These are phyloP conservation scores for Kodamaea laetipori DNA, from an alignment of 805 yeast genomes.

Conservation along the genomic window DNA sequence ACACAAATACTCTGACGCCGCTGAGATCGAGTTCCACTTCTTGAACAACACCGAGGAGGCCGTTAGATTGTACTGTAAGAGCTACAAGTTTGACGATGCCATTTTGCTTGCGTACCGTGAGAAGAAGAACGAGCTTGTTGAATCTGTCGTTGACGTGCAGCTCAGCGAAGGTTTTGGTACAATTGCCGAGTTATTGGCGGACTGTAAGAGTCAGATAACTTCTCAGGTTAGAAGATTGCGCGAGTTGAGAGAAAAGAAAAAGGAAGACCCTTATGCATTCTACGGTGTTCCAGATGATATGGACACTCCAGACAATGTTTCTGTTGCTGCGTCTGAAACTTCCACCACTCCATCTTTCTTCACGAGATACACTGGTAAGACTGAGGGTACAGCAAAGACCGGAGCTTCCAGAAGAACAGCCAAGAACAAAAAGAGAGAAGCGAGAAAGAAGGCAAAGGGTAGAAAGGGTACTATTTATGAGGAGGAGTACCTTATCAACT, in stretches of 20 bases:
- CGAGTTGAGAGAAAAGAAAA: constrained; percentile 81
- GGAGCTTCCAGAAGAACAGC: constrained; percentile 93
- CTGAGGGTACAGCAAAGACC: constrained; percentile 93
- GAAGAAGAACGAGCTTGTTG: constrained; percentile 48
- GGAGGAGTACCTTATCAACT: constrained; percentile 88
- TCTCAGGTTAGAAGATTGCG: constrained; percentile 84
- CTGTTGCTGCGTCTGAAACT: constrained; percentile 91
- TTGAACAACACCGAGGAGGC: constrained; percentile 64
- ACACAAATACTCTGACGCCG: constrained; percentile 79
- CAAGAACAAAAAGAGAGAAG: constrained; percentile 92
- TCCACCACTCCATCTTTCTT: constrained; percentile 91
- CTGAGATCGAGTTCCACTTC: constrained; percentile 66
- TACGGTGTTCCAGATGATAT: constrained; percentile 62
- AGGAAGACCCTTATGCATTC: constrained; percentile 81
- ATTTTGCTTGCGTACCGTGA: constrained; percentile 60
- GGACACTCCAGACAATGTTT: constrained; percentile 89
- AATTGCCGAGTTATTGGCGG: constrained; percentile 88
- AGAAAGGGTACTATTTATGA: constrained; percentile 97
- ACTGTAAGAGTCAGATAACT: constrained; percentile 79
- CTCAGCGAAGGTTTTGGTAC: constrained; percentile 86
- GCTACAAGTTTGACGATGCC: constrained; percentile 74
- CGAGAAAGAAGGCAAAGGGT: constrained; percentile 93
- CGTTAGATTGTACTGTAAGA: constrained; percentile 68
- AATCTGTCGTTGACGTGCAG: constrained; percentile 65
- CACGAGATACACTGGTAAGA: constrained; percentile 95